Base-by-base conservation (phyloP, 306 rosid species). In the Fragaria iinumae region DNA sequence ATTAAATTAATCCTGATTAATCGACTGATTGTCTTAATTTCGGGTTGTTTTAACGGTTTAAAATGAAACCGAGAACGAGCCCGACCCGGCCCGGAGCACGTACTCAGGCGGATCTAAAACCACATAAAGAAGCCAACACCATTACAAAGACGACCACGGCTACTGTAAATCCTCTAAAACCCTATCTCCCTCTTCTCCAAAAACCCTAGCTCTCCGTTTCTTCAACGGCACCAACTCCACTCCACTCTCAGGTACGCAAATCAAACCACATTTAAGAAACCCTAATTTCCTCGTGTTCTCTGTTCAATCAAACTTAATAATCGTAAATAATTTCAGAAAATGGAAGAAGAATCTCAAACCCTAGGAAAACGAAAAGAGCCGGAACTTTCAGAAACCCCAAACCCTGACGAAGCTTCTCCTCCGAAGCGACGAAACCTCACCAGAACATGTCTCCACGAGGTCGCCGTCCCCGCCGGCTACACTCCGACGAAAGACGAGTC, bases 401-500 rank as follows among this genome's bases (percentile, higher is more conserved):
- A 27, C 27, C 67, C 48, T 63, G 52, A 8, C 32, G 49, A 76
- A 21, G 83, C 79, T 32, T 69, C 76, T 53, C 17, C 78, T 47
- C 59, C 49, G 8, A 84, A 82, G 75, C 71, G 74, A 11, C 85
- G 86, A 45, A 91, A 80, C 71, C 39, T 80, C 27, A 75, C 82
- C 2, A 92, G 99, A 20, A 87, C 93, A 0, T 95, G 99, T 81
- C 91, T 92, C 38, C 99, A 95, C 75, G 99, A 95, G 78, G 99
- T 95, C 21, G 99, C 97, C 2, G 93, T 95, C 38, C 97, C 99
- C 13, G 84, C 57, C 69, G 89, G 88, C 29, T 89, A 88, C 83
- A 11, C 48, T 75, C 71, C 92, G 7, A 80, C 73, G 21, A 89
- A 86, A 71, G 96, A 88, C 20, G 96, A 90, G 65, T 56, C 86